phyloP scores from a whole-genome alignment of 441 rosid species.

The Flueggea neowawraea region DNA sequence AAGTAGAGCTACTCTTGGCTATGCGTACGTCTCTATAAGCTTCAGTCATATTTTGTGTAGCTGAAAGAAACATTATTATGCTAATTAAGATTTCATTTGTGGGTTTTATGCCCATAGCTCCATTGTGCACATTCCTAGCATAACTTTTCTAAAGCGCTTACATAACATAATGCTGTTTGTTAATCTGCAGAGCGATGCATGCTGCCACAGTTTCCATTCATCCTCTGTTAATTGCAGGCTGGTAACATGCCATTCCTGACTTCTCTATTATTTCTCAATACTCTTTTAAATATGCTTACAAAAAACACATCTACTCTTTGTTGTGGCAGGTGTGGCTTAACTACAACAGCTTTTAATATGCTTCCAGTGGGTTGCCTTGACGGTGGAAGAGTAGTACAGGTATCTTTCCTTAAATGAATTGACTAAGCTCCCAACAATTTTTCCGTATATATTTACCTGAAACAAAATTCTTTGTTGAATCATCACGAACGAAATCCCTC shows the following conservation, averaged over 20 bases:
- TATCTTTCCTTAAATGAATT: slow-evolving; percentile 13
- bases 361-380: slow-evolving; percentile 98
- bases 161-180: slow-evolving; percentile 15
- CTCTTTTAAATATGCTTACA: slow-evolving; percentile 17
- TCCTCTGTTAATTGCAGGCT: slow-evolving; percentile 97
- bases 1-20: slow-evolving; percentile 91
- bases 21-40: slow-evolving; percentile 51
- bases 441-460: background rate
- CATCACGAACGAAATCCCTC: too few relatives aligned
- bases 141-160: slow-evolving; percentile 7
- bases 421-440: background rate
- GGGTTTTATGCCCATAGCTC: background rate
- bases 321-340: slow-evolving; percentile 86
- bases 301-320: background rate
- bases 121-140: slow-evolving; percentile 15
- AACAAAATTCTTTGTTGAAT: too few relatives aligned
- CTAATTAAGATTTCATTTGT: slow-evolving; percentile 11
- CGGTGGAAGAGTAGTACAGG: slow-evolving; percentile 98
- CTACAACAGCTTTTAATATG: slow-evolving; percentile 90
- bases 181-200: slow-evolving; percentile 75
- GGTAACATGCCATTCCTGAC: slow-evolving; percentile 42
- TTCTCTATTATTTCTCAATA: slow-evolving; percentile 6
- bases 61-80: background rate
- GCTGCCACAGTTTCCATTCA: slow-evolving; percentile 84
- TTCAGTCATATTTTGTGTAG: slow-evolving; percentile 6